Conservation (phyloP, 768 basidiomycete species). For the Russula earlei region DNA sequence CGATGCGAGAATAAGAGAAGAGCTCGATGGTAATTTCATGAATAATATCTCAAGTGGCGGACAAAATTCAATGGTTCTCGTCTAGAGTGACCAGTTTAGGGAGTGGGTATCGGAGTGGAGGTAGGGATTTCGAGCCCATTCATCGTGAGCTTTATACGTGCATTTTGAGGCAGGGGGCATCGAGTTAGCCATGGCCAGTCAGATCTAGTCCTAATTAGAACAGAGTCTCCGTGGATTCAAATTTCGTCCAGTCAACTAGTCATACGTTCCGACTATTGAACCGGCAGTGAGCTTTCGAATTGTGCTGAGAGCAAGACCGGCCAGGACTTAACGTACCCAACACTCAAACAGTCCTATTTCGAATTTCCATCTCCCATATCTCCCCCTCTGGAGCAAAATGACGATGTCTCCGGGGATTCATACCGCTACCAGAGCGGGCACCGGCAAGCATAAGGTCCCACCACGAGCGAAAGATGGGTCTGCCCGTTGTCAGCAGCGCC, state of each 20-base stretch:
- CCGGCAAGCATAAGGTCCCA: slow-evolving; percentile 36
- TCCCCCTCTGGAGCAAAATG: slow-evolving; percentile 38
- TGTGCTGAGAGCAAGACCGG: background rate
- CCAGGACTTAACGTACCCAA: background rate
- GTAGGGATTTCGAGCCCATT: background rate
- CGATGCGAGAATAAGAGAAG: slow-evolving; percentile 27
- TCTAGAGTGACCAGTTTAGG: slow-evolving; percentile 17
- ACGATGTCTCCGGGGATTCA: slow-evolving; percentile 29
- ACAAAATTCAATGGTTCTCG: background rate
- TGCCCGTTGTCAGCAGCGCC: slow-evolving; percentile 57
- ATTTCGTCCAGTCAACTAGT: no score
- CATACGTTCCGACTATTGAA: background rate
- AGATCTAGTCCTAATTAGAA: no score
- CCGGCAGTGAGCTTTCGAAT: background rate
- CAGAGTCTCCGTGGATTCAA: background rate
- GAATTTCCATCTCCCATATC: slow-evolving; percentile 53
- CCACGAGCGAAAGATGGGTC: slow-evolving; percentile 36
- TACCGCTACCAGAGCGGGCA: slow-evolving; percentile 24
- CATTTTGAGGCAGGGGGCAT: background rate
- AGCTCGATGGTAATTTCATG: slow-evolving; percentile 28
- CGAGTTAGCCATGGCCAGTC: background rate
- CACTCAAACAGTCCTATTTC: slow-evolving; percentile 26
- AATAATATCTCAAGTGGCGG: slow-evolving; percentile 11
- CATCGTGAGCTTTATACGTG: background rate
- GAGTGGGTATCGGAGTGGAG: background rate